Percentiles rank a stretch among this genome's conserved stretches.
Conservation (phyloP, 2,329 filamentous ascomycete genomes). For the Tetracladium maxilliforme region DNA sequence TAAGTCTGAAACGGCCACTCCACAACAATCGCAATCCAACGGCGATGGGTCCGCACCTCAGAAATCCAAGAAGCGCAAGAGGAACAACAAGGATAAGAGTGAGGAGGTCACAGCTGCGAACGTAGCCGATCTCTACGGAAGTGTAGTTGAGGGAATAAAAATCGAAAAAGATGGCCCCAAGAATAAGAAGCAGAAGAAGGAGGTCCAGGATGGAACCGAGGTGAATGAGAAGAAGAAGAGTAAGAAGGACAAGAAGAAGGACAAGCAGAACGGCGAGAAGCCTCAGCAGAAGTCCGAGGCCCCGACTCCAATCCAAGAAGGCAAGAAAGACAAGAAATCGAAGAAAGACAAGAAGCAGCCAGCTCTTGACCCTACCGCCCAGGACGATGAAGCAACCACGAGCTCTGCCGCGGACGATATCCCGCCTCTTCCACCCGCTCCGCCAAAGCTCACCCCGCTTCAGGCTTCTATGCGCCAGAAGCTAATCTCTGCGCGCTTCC, state of each 20-base stretch:
- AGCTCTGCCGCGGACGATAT: conserved; percentile 8
- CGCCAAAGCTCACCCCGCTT: conserved; percentile 68
- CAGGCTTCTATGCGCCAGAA: conserved; percentile 93
- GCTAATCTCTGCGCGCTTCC: conserved; percentile 87
- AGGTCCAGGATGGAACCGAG: conserved; percentile 7
- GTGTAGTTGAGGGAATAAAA: conserved; percentile 55
- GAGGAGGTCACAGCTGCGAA: conserved; percentile 50
- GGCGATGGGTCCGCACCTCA: conserved; percentile 15
- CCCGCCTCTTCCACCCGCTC: conserved; percentile 22
- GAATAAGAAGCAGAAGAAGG: conserved; percentile 12
- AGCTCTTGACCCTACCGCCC: conserved; percentile 4
- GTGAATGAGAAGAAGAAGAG: conserved; percentile 21
- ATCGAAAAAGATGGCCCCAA: conserved; percentile 11
- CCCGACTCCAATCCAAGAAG: conserved; percentile 4
- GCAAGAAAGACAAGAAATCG: conserved; percentile 7
- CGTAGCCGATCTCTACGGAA: conserved; percentile 64
- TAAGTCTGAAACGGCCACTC: conserved; percentile 45
- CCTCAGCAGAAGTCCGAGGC: conserved; percentile 10
- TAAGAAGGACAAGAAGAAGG: conserved; percentile 16
- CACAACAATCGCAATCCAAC: conserved; percentile 5
- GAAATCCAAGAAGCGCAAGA: conserved; percentile 33
- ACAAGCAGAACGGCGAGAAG: conserved; percentile 11
- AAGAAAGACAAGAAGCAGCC: conserved; percentile 8
- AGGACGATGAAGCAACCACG: conserved; percentile 2
- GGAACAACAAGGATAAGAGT: conserved; percentile 33